A percentile compares a stretch with the other conserved stretches of the same genome.
Conservation (phyloP, 75 land plant genomes). For the Picea glauca region DNA sequence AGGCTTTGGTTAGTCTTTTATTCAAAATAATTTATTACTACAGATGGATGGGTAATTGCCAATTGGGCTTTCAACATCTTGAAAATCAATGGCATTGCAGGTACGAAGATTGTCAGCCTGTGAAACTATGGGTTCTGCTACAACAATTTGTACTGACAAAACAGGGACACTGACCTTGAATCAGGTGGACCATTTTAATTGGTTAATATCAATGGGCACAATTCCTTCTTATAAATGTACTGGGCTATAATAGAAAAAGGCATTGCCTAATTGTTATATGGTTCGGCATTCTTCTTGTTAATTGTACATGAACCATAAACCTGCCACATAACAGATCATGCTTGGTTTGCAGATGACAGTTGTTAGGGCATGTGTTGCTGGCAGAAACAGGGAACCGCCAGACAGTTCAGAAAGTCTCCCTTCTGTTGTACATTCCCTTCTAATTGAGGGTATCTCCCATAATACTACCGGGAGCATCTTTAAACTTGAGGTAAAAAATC, state of each 20-base stretch:
- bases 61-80: neutral
- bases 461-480: slow-evolving; percentile 44
- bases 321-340: neutral
- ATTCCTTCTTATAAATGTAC: neutral
- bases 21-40: neutral
- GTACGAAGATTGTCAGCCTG: slow-evolving; percentile 67
- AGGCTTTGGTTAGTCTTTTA: slow-evolving; percentile 37
- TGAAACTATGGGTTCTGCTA: slow-evolving; percentile 77
- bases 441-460: slow-evolving; percentile 39
- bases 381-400: slow-evolving; percentile 12
- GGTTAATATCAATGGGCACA: neutral
- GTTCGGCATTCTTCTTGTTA: neutral
- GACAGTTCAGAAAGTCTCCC: neutral
- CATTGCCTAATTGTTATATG: neutral
- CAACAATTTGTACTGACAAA: slow-evolving; percentile 68
- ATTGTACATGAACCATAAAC: neutral
- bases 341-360: neutral
- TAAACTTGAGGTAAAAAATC: slow-evolving; percentile 13
- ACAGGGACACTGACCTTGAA: slow-evolving; percentile 70
- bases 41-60: neutral
- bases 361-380: slow-evolving; percentile 35
- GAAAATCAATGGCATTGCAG: slow-evolving; percentile 14
- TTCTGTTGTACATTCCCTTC: slow-evolving; percentile 2
- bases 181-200: slow-evolving; percentile 28
- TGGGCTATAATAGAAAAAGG: neutral